Conservation (phyloP, 768 basidiomycete species). For the Russula virescens region DNA sequence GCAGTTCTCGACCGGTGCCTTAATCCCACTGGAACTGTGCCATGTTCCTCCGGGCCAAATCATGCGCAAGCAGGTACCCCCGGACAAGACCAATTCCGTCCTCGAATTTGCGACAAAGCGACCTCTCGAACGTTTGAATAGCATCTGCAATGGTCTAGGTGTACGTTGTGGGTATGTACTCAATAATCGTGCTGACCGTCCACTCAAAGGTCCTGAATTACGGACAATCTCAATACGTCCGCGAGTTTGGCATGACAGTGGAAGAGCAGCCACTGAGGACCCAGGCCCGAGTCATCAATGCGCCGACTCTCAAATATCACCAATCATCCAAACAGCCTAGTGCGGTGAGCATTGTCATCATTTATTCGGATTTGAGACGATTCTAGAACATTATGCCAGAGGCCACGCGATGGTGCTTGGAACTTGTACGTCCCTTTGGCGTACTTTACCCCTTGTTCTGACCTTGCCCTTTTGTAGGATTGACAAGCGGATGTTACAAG, state of each 20-base stretch:
- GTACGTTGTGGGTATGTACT: constrained; percentile 31
- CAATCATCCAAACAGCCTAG: constrained; percentile 46
- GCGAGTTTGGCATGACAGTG: constrained; percentile 65
- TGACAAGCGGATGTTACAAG: constrained; percentile 62
- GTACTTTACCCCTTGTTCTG: neutral
- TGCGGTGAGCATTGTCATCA: constrained; percentile 42
- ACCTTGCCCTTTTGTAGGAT: constrained; percentile 41
- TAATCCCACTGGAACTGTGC: constrained; percentile 66
- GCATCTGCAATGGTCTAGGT: constrained; percentile 49
- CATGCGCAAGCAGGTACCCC: constrained; percentile 64
- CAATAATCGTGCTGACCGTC: neutral
- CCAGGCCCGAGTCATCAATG: constrained; percentile 54
- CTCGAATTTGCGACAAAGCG: constrained; percentile 62
- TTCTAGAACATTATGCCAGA: constrained; percentile 33
- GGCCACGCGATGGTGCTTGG: constrained; percentile 65
- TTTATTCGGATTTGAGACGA: neutral
- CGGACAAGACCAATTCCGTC: constrained; percentile 57
- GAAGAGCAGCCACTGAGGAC: constrained; percentile 48
- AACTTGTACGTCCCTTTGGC: constrained; percentile 50
- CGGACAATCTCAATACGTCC: constrained; percentile 48
- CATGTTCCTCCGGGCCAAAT: constrained; percentile 59
- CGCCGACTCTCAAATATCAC: constrained; percentile 67
- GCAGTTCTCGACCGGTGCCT: constrained; percentile 55
- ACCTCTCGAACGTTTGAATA: constrained; percentile 50
- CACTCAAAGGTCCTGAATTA: constrained; percentile 43